Percentiles rank a stretch among this genome's conserved stretches.
Conservation (phyloP, 2,329 filamentous ascomycete genomes). For the Xylaria sp. region DNA sequence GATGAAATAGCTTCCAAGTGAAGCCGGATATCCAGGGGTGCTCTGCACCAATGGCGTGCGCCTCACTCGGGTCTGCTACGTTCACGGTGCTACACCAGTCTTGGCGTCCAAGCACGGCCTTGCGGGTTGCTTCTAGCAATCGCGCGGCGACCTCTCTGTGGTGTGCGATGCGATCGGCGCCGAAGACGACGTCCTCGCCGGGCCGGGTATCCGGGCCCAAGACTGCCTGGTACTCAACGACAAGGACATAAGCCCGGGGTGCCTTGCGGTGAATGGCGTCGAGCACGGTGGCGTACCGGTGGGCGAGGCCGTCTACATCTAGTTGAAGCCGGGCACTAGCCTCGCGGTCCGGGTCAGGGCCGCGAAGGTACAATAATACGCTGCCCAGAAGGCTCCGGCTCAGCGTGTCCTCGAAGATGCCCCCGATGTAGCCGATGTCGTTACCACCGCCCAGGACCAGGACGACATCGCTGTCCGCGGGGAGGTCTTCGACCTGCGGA, state of each 20-base stretch:
- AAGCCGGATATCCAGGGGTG: conserved; percentile 50
- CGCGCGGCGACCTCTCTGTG: conserved; percentile 41
- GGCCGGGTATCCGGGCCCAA: conserved; percentile 46
- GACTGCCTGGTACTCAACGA: conserved; percentile 54
- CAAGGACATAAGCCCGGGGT: conserved; percentile 55
- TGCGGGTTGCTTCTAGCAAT: conserved; percentile 44
- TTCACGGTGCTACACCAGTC: conserved; percentile 46
- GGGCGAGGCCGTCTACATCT: conserved; percentile 42
- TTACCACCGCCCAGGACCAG: conserved; percentile 54
- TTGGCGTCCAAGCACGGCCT: conserved; percentile 42
- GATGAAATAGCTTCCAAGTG: conserved; percentile 42
- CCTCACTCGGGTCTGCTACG: conserved; percentile 43
- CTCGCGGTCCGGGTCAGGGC: conserved; percentile 34
- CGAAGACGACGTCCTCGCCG: conserved; percentile 45
- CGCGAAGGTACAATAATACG: conserved; percentile 30
- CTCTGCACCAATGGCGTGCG: conserved; percentile 46
- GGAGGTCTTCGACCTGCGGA: conserved; percentile 52
- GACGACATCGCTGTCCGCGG: conserved; percentile 51
- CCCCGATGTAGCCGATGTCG: conserved; percentile 53
- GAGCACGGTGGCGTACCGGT: conserved; percentile 44
- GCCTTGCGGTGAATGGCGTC: conserved; percentile 51
- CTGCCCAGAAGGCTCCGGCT: conserved; percentile 36
- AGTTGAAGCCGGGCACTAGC: conserved; percentile 22
- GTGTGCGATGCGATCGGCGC: conserved; percentile 42
- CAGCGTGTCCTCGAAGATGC: conserved; percentile 50